phyloP scores from a whole-genome alignment of 768 basidiomycete genomes.

The Leccinum imitatum region DNA sequence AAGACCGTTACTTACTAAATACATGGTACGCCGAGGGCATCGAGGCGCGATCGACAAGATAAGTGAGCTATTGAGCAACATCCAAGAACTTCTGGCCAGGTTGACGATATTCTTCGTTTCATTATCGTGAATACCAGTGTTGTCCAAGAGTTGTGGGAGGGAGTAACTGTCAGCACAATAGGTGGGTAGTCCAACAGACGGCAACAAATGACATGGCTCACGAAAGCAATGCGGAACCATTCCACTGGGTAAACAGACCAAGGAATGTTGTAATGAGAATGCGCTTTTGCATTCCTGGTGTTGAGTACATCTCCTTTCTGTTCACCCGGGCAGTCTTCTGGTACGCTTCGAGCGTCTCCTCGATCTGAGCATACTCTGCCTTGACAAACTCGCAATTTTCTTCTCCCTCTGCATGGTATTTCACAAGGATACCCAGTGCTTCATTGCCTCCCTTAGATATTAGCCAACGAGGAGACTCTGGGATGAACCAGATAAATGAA shows the following conservation, averaged over 20 bases:
- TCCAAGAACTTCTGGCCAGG: background rate
- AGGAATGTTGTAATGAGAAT: background rate
- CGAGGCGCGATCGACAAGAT: background rate
- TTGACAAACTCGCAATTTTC: background rate
- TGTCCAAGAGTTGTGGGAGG: background rate
- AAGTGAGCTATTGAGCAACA: background rate
- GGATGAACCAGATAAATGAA: background rate
- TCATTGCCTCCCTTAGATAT: background rate
- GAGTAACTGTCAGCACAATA: background rate
- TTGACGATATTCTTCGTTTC: background rate
- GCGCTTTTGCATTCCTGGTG: background rate
- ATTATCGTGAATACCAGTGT: background rate
- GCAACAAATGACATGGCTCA: background rate
- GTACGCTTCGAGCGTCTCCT: background rate
- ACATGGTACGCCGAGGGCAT: background rate
- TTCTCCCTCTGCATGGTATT: background rate
- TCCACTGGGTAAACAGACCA: background rate
- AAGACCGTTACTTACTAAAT: background rate
- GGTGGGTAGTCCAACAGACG: background rate
- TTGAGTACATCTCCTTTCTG: background rate
- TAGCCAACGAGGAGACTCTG: background rate
- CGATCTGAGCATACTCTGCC: background rate
- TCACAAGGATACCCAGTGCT: background rate
- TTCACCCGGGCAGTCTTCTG: background rate
- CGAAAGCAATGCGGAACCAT: background rate